phyloP scores from a whole-genome alignment of 2,329 filamentous ascomycete species.

The Diaporthe citriasiana region DNA sequence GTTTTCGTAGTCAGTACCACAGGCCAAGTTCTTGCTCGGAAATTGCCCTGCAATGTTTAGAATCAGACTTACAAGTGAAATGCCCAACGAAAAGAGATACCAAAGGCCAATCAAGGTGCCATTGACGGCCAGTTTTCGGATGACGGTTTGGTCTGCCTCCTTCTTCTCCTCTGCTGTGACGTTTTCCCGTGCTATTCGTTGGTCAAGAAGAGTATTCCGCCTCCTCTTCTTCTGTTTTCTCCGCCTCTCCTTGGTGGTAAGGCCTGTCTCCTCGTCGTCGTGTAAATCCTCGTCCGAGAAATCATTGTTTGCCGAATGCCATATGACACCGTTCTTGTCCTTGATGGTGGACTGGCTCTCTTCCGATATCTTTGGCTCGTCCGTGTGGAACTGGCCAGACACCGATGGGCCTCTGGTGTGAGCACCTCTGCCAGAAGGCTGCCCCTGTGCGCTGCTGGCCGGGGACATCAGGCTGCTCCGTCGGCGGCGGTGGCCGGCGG shows the following conservation, averaged over 20 bases:
- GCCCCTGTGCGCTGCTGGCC: conserved; percentile 45
- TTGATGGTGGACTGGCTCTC: conserved; percentile 51
- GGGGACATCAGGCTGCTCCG: conserved; percentile 68
- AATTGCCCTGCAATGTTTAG: background rate
- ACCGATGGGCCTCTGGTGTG: conserved; percentile 48
- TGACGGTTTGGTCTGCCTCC: conserved; percentile 80
- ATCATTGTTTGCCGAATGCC: conserved; percentile 56
- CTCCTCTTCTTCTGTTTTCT: conserved; percentile 76
- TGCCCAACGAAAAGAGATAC: conserved; percentile 92
- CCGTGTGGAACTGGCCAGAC: conserved; percentile 49
- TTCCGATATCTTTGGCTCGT: conserved; percentile 63
- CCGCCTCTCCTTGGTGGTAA: conserved; percentile 80
- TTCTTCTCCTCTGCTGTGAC: conserved; percentile 80
- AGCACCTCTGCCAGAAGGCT: conserved; percentile 46
- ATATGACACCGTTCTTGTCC: conserved; percentile 42
- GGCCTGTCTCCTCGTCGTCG: conserved; percentile 90
- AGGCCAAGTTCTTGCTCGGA: background rate
- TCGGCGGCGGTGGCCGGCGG: conserved; percentile 66
- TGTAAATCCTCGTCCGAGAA: conserved; percentile 80
- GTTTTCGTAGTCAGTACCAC: conserved; percentile 30
- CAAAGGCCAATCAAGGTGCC: conserved; percentile 86
- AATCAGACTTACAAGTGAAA: conserved; percentile 80
- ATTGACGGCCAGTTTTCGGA: conserved; percentile 80
- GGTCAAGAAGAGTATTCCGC: conserved; percentile 77
- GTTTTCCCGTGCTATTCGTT: conserved; percentile 74